Evolutionary conservation across 805 yeast species (phyloP).

Genomic region (Candida mattraensis): DNA sequence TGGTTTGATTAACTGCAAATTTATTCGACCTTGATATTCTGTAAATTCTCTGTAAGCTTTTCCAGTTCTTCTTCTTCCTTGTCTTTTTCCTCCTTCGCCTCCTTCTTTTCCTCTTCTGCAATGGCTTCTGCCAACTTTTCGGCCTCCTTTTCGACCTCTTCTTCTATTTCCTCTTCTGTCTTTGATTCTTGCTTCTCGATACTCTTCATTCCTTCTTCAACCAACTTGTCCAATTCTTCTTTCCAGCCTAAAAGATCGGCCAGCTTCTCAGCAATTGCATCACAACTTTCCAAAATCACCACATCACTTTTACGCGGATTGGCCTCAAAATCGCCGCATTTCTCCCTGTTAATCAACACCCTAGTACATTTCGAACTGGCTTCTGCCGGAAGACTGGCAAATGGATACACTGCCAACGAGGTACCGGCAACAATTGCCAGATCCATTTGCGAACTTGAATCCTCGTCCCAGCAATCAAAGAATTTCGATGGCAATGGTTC

Average conservation of each 20-base stretch:
- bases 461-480: slow-evolving; percentile 67
- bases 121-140: slow-evolving; percentile 29
- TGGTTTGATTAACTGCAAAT: too few species aligned
- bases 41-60: slow-evolving; percentile 13
- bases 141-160: slow-evolving; percentile 21
- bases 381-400: slow-evolving; percentile 79
- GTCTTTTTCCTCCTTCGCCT: slow-evolving; percentile 3
- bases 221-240: slow-evolving; percentile 47
- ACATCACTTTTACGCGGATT: slow-evolving; percentile 61
- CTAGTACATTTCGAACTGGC: slow-evolving; percentile 50
- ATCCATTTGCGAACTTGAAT: slow-evolving; percentile 49
- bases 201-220: slow-evolving; percentile 27
- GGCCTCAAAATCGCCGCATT: slow-evolving; percentile 68
- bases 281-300: slow-evolving; percentile 62
- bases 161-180: slow-evolving; percentile 11
- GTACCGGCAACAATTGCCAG: slow-evolving; percentile 91
- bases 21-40: slow-evolving; percentile 17
- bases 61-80: slow-evolving; percentile 14
- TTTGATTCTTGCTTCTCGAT: slow-evolving; percentile 5
- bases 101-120: slow-evolving; percentile 24
- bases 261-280: slow-evolving; percentile 55
- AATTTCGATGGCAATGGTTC: slow-evolving; percentile 75
- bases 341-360: slow-evolving; percentile 70
- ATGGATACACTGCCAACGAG: slow-evolving; percentile 85
- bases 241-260: slow-evolving; percentile 65